Evolutionary conservation across 371 early-diverging fungal genomes (phyloP).

Genomic region (Vairimorpha necatrix): DNA sequence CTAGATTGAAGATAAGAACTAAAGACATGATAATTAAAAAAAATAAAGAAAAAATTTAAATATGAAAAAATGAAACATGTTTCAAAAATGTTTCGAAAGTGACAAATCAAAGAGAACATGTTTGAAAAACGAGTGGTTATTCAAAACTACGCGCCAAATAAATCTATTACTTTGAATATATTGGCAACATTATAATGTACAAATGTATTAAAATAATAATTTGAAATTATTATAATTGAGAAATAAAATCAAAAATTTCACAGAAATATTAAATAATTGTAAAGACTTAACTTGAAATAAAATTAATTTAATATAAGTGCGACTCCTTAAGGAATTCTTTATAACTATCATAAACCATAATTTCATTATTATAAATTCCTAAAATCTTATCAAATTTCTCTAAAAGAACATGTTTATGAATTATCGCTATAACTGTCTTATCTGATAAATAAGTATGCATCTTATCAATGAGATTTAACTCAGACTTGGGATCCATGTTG

Average conservation of each 20-base stretch:
- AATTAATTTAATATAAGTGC: not conserved
- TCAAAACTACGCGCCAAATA: too few species aligned
- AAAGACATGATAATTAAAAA: constrained; percentile 21
- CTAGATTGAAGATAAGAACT: not conserved
- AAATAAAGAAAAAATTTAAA: not conserved
- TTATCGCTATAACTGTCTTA: constrained; percentile 77
- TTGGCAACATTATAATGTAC: too few species aligned
- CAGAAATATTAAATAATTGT: too few species aligned
- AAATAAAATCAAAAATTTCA: too few species aligned
- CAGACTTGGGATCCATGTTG: constrained; percentile 70
- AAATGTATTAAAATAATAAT: too few species aligned
- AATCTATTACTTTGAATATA: too few species aligned
- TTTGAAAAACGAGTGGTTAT: too few species aligned
- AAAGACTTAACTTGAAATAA: not conserved
- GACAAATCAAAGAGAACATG: not conserved
- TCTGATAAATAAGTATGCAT: constrained; percentile 70
- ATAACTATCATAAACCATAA: constrained; percentile 24
- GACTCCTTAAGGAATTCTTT: constrained; percentile 10
- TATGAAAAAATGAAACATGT: not conserved
- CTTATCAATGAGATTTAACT: constrained; percentile 77
- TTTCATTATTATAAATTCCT: constrained; percentile 63
- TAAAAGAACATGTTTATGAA: constrained; percentile 76
- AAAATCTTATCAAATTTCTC: constrained; percentile 67
- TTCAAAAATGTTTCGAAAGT: not conserved
- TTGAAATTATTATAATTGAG: too few species aligned